These are phyloP conservation scores for Apophysomyces variabilis DNA, from an alignment of 371 early-diverging fungal species.

Conservation along the genomic window DNA sequence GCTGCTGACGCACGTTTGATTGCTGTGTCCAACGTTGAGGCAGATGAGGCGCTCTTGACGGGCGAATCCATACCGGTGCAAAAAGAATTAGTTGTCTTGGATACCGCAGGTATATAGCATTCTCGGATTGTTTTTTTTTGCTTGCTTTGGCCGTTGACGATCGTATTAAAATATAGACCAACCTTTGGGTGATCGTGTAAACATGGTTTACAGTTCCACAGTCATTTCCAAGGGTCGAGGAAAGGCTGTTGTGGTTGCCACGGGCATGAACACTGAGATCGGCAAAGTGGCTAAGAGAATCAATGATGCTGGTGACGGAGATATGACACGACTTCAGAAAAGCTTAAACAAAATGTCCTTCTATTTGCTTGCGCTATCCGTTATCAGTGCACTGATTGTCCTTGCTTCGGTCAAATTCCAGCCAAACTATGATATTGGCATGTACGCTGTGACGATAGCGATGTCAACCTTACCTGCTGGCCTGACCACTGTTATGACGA, in stretches of 20 bases:
- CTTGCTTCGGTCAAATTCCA: conserved; percentile 66
- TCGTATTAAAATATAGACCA: conserved; percentile 44
- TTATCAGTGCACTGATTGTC: conserved; percentile 56
- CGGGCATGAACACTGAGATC: conserved; percentile 88
- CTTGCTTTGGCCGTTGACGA: not conserved
- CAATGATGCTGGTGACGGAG: conserved; percentile 60
- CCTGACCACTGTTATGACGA: conserved; percentile 46
- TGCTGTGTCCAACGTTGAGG: conserved; percentile 79
- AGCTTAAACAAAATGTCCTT: conserved; percentile 75
- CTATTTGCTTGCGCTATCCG: conserved; percentile 61
- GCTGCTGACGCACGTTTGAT: conserved; percentile 89
- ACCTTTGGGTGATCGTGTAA: conserved; percentile 75
- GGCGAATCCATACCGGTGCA: conserved; percentile 82
- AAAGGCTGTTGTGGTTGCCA: conserved; percentile 79
- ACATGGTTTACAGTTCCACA: conserved; percentile 77
- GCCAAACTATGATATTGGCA: conserved; percentile 40
- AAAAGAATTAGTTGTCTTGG: conserved; percentile 53
- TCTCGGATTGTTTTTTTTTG: not conserved
- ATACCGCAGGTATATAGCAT: conserved; percentile 28
- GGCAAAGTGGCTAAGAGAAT: conserved; percentile 88
- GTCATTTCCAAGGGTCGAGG: conserved; percentile 76
- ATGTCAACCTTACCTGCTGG: conserved; percentile 46
- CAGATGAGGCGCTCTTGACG: conserved; percentile 86
- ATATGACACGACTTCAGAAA: conserved; percentile 79
- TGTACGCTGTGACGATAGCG: conserved; percentile 50